Percentiles rank a stretch among this genome's conserved stretches.
Conservation (phyloP, 1,284 basidiomycete species). For the Bjerkandera adusta region DNA sequence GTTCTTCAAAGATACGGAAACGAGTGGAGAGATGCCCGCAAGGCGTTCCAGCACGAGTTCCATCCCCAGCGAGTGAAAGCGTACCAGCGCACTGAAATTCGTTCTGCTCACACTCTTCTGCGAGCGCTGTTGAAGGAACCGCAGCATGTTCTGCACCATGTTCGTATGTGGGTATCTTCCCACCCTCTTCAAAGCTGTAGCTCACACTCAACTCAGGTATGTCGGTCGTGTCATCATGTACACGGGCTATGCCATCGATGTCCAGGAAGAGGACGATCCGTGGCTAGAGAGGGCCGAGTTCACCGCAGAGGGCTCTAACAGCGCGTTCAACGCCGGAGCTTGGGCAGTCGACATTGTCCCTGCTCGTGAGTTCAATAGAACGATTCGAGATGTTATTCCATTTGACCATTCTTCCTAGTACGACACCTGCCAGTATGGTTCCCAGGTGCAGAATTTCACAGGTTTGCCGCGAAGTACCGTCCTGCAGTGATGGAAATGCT, state of each 20-base stretch:
- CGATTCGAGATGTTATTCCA: too few relatives aligned
- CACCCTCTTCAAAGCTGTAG: too few relatives aligned
- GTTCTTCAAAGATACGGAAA: constrained; percentile 37
- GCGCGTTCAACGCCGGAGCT: too few relatives aligned
- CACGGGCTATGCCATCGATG: constrained; percentile 29
- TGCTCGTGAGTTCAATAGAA: too few relatives aligned
- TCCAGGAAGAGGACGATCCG: constrained; percentile 21
- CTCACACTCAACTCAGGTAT: too few relatives aligned
- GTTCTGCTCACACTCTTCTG: constrained; percentile 33
- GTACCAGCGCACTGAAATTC: constrained; percentile 12
- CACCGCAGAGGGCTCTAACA: too few relatives aligned
- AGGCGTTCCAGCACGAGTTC: constrained; percentile 32
- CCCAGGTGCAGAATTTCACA: constrained; percentile 11
- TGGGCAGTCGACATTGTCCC: too few relatives aligned
- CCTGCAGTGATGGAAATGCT: constrained; percentile 8
- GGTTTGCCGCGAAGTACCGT: constrained; percentile 3
- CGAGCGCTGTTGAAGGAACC: constrained; percentile 27
- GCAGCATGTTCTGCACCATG: constrained; percentile 20
- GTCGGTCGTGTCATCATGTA: too few relatives aligned
- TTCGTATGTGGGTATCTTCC: constrained; percentile 25
- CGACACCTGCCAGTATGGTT: constrained; percentile 10
- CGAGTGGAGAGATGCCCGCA: constrained; percentile 38
- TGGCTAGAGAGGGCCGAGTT: constrained; percentile 25
- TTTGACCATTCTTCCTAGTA: too few relatives aligned
- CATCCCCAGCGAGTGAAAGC: constrained; percentile 12